Evolutionary conservation across 306 rosid genomes (phyloP), one percentile per base, ranked within the genome.

Genomic region (Cucurbita maxima): DNA sequence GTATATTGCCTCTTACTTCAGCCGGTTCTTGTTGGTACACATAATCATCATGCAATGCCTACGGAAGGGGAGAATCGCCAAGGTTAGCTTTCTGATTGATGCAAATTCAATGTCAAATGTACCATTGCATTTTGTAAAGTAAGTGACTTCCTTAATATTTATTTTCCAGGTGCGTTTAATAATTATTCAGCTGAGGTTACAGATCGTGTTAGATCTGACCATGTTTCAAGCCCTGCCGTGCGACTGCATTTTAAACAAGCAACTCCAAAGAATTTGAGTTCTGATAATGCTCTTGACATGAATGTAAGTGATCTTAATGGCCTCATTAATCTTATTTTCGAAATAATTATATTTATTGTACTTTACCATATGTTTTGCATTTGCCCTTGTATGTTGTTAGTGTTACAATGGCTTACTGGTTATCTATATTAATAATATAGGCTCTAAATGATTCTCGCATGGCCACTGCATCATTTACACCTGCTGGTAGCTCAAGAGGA

Each of bases 181-280:
- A 45, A 78, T 68, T 47, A 81, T 59, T 76, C 87, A 60, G 80
- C 85, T 62, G 90, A 89, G 80, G 83, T 77, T 64, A 79, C 88
- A 4, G 96, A 86, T 63, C 88, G 82, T 72, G 62, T 84, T 60
- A 84, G 86, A 78, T 73, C 92, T 37, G 83, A 88, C 77, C 82
- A 85, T 77, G 76, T 82, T 73, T 79, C 81, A 30, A 88, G 87
- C 74, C 78, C 89, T 41, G 89, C 89, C 45, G 85, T 85, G 67
- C 88, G 84, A 79, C 78, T 88, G 87, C 95, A 92, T 74, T 92
- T 86, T 73, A 92, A 92, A 58, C 79, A 87, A 60, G 87, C 94
- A 72, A 84, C 44, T 3, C 73, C 74, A 55, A 86, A 78, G 87
- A 89, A 86, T 77, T 72, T 86, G 80, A 80, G 72, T 77, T 79